phyloP scores from a whole-genome alignment of 352 stramenopile genomes.

The Phytophthora citricola region DNA sequence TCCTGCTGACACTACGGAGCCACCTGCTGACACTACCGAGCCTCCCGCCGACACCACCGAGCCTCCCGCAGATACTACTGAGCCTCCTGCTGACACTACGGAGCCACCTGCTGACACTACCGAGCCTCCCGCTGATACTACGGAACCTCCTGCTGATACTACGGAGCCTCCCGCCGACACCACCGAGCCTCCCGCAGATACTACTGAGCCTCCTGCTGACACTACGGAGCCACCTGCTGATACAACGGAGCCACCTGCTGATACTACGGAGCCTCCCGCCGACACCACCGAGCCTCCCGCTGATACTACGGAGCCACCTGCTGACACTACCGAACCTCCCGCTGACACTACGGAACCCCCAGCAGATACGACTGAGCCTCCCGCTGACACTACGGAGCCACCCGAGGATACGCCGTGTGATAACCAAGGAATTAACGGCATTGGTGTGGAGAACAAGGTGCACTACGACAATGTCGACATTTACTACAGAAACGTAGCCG shows the following conservation, averaged over 20 bases:
- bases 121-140: neutral
- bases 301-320: neutral
- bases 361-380: neutral
- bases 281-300: too few species aligned
- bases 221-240: neutral
- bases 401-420: neutral
- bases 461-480: constrained; percentile 1
- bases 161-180: neutral
- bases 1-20: neutral
- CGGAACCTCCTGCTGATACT: too few species aligned
- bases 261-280: neutral
- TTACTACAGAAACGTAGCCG: neutral
- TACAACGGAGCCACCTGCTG: neutral
- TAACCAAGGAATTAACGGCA: constrained; percentile 12
- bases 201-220: neutral
- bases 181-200: neutral
- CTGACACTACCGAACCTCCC: neutral
- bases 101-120: neutral
- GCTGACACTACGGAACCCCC: neutral
- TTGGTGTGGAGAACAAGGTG: constrained; percentile 10
- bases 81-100: neutral
- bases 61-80: too few species aligned
- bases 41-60: too few species aligned
- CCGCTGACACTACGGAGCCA: neutral
- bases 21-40: neutral